Evolutionary conservation across 1,284 basidiomycete species (phyloP).

Genomic region (Puccinia triticina): DNA sequence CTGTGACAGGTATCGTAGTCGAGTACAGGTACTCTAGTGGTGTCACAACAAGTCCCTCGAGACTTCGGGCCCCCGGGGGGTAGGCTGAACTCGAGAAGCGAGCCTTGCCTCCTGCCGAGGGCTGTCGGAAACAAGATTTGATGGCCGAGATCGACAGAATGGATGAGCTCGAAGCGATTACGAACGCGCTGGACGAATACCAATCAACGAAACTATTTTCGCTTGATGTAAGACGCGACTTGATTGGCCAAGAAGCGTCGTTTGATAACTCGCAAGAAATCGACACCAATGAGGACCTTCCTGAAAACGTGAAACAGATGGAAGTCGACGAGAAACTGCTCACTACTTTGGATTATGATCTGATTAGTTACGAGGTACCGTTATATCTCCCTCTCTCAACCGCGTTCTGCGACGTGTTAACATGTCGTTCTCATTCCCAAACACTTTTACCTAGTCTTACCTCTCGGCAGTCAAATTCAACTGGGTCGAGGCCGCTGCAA

Average conservation of each 20-base stretch:
- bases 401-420: no score
- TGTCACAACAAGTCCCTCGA: no score
- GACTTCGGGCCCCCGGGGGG: no score
- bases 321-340: constrained; percentile 32
- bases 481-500: constrained; percentile 48
- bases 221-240: constrained; percentile 23
- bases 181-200: constrained; percentile 32
- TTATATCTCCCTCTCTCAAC: background rate
- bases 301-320: constrained; percentile 32
- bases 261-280: constrained; percentile 19
- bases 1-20: no score
- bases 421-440: no score
- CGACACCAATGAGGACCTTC: constrained; percentile 17
- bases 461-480: constrained; percentile 48
- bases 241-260: constrained; percentile 41
- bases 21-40: no score
- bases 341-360: constrained; percentile 17
- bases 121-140: no score
- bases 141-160: background rate
- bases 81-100: no score
- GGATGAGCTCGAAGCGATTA: constrained; percentile 24
- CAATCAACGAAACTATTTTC: constrained; percentile 29
- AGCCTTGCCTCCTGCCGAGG: no score
- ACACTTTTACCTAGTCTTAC: no score
- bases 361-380: constrained; percentile 40